phyloP scores from a whole-genome alignment of 176 grass and related monocot species.

The Carex kokanica region DNA sequence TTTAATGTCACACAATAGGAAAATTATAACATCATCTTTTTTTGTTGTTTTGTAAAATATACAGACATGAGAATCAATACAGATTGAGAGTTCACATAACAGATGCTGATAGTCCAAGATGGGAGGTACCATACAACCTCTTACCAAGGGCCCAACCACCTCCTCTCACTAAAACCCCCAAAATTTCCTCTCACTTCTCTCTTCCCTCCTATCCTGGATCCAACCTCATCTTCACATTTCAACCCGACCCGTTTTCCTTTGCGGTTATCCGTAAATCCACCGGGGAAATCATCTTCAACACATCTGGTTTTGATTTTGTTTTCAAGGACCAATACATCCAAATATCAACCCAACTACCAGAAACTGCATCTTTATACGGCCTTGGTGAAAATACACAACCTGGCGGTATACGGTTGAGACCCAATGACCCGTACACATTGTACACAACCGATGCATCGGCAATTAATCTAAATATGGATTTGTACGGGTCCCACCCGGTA shows the following conservation, averaged over 20 bases:
- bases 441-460: slow-evolving; percentile 77
- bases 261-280: slow-evolving; percentile 53
- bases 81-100: slow-evolving; percentile 80
- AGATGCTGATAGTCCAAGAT: slow-evolving; percentile 66
- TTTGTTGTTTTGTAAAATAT: slow-evolving; percentile 24
- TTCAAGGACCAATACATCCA: slow-evolving; percentile 98
- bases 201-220: slow-evolving; percentile 45
- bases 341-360: slow-evolving; percentile 55
- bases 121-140: slow-evolving; percentile 91
- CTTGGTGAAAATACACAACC: slow-evolving; percentile 94
- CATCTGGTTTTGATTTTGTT: slow-evolving; percentile 47
- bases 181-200: slow-evolving; percentile 33
- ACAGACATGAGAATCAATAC: slow-evolving; percentile 71
- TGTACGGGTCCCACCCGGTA: slow-evolving; percentile 89
- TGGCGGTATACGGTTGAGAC: slow-evolving; percentile 57
- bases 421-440: slow-evolving; percentile 82
- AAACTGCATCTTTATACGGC: slow-evolving; percentile 60
- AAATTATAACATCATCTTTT: slow-evolving; percentile 15
- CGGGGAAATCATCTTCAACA: slow-evolving; percentile 67
- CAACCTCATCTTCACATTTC: slow-evolving; percentile 62
- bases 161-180: slow-evolving; percentile 10
- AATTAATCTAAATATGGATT: slow-evolving; percentile 81
- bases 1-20: background rate
- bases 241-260: slow-evolving; percentile 65
- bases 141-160: slow-evolving; percentile 56